A percentile compares a stretch with the other conserved stretches of the same genome.
Conservation (phyloP, 805 yeast genomes). For the Clavispora vitiphila region DNA sequence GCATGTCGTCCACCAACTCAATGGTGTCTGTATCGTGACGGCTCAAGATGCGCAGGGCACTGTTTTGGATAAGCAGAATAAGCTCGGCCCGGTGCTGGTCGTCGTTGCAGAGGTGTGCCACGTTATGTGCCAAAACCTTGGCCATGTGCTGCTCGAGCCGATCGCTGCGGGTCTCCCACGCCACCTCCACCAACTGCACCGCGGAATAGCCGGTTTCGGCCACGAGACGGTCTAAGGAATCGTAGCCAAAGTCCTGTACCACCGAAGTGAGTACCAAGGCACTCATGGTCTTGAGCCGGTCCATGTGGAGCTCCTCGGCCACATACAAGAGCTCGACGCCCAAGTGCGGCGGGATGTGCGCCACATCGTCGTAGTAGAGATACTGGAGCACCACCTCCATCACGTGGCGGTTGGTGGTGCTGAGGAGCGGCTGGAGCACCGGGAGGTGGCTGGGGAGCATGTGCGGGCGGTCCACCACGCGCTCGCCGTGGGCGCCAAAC, state of each 20-base stretch:
- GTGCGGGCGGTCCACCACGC: slow-evolving; percentile 2
- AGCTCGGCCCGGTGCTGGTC: slow-evolving; percentile 26
- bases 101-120: slow-evolving; percentile 29
- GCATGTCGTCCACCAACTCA: slow-evolving; percentile 72
- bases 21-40: slow-evolving; percentile 77
- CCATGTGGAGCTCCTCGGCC: slow-evolving; percentile 57
- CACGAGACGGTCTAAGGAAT: slow-evolving; percentile 16
- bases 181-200: slow-evolving; percentile 55
- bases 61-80: slow-evolving; percentile 25
- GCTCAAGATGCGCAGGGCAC: slow-evolving; percentile 50
- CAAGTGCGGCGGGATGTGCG: slow-evolving; percentile 40
- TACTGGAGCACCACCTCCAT: slow-evolving; percentile 50
- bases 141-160: slow-evolving; percentile 64
- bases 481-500: neutral
- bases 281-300: slow-evolving; percentile 61
- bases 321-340: slow-evolving; percentile 54
- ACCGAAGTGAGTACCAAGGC: slow-evolving; percentile 43
- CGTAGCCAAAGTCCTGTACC: slow-evolving; percentile 16
- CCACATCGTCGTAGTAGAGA: slow-evolving; percentile 55
- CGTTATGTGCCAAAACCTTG: slow-evolving; percentile 47
- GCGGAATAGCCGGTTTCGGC: slow-evolving; percentile 32
- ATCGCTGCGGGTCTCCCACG: slow-evolving; percentile 65
- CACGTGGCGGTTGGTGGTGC: slow-evolving; percentile 18
- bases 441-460: slow-evolving; percentile 9
- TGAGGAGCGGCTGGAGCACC: slow-evolving; percentile 11